Conservation (phyloP, 768 basidiomycete genomes). For the Boletus reticuloceps region DNA sequence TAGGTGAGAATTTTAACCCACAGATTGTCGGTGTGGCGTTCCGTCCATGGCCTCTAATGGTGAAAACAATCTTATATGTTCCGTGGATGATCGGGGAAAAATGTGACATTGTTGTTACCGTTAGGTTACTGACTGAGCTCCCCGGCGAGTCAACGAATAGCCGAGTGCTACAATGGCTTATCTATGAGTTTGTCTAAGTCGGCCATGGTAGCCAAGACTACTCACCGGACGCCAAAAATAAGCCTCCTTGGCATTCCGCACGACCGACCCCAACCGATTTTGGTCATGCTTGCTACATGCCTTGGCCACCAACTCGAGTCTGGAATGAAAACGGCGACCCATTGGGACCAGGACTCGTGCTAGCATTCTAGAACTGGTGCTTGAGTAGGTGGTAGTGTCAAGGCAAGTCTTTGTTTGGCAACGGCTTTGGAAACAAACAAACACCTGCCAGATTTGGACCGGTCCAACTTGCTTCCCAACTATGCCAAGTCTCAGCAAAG, state of each 20-base stretch:
- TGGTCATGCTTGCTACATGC: not conserved
- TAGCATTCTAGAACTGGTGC: too few relatives aligned
- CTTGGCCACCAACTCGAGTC: too few relatives aligned
- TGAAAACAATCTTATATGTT: not conserved
- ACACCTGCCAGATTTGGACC: constrained; percentile 16
- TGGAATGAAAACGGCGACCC: not conserved
- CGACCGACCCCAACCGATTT: not conserved
- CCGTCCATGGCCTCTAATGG: not conserved
- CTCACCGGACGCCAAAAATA: not conserved
- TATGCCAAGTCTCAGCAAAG: not conserved
- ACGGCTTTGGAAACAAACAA: constrained; percentile 30
- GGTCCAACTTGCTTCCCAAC: not conserved
- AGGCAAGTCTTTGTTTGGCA: constrained; percentile 24
- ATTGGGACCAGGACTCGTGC: too few relatives aligned
- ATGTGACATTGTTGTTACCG: constrained; percentile 9
- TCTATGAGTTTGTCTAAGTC: not conserved
- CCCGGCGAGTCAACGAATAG: not conserved
- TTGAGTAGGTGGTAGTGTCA: not conserved
- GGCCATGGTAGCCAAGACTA: not conserved
- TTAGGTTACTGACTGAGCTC: not conserved
- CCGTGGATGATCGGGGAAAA: constrained; percentile 4
- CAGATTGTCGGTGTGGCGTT: not conserved
- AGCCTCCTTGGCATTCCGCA: not conserved
- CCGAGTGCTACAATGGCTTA: not conserved
- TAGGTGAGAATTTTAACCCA: not conserved